Percentiles rank a stretch among this genome's conserved stretches.
phyloP scores from a whole-genome alignment of 768 basidiomycete species.

The Serendipita indica region DNA sequence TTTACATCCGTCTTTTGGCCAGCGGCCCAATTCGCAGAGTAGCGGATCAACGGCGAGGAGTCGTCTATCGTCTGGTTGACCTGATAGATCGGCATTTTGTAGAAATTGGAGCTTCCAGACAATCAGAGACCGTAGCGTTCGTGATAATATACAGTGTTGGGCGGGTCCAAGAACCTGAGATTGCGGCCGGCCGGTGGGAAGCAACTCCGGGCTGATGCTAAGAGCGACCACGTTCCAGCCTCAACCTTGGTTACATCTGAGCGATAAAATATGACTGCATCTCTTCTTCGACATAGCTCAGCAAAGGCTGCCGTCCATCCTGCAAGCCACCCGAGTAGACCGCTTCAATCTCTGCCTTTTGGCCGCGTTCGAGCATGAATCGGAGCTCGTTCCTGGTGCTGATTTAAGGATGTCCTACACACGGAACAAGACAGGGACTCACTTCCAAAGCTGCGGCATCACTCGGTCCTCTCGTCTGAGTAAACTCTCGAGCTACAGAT shows the following conservation, averaged over 20 bases:
- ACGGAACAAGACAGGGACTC: constrained; percentile 13
- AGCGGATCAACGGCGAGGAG: not conserved
- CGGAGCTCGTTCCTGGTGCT: constrained; percentile 56
- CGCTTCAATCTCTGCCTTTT: constrained; percentile 84
- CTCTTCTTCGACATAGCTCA: not conserved
- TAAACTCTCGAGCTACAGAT: not conserved
- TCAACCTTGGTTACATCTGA: too few relatives aligned
- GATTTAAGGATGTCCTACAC: not conserved
- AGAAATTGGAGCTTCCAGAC: not conserved
- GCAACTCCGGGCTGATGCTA: not conserved
- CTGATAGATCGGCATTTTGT: not conserved
- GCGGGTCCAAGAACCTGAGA: not conserved
- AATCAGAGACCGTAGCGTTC: not conserved
- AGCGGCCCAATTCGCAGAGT: not conserved
- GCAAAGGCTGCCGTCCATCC: not conserved
- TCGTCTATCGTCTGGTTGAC: constrained; percentile 6
- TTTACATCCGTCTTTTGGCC: not conserved
- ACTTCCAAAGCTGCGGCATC: constrained; percentile 59
- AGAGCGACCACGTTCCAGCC: too few relatives aligned
- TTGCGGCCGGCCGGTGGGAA: not conserved
- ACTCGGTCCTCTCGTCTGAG: constrained; percentile 25
- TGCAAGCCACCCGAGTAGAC: constrained; percentile 10
- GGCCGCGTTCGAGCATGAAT: constrained; percentile 63
- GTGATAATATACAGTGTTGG: not conserved
- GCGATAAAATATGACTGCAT: not conserved